Evolutionary conservation across 202 grass and related monocot species (phyloP), one percentile per base, ranked within the genome.

Genomic region (Bolboschoenoplectus hybrid): DNA sequence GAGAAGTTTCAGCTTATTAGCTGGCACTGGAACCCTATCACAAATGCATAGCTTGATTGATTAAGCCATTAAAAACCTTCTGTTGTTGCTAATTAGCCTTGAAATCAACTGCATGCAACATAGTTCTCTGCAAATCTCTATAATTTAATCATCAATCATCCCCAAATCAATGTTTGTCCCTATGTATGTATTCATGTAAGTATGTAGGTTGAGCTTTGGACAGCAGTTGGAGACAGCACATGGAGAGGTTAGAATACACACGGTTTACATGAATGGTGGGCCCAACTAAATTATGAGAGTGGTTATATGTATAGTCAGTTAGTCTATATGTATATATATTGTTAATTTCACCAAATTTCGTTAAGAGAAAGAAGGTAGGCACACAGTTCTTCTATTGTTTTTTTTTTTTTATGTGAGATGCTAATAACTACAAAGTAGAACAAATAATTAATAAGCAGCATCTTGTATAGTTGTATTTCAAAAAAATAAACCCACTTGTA

Each of bases 221-320:
- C 4, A 68, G 72, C 81, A 60, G 90, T 88, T 87, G 83, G 85
- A 86, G 63, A 61, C 88, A 87, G 86, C 91, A 96, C 93, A 90
- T 90, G 82, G 91, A 76, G 81, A 55, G 93, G 84, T 84, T 84
- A 87, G 66, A 74, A 84, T 83, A 91, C 67, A 86, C 89, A 91
- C 89, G 85, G 81, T 89, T 92, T 92, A 89, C 89, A 81, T 90
- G 87, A 87, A 90, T 87, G 86, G 64, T 88, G 83, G 82, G 87
- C 40, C 85, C 66, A 90, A 51, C 45, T 70, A 85, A 90, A 86
- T 93, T 84, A 85, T 63, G 49, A 65, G 55, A 72, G 55, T 85
- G 83, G 85, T 90, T 26, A 26, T 26, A 26, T 26, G 26, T 26
- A 26, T 84, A 85, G 89, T 82, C 83, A 46, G 11, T 86, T 67